Conservation (phyloP, 768 basidiomycete genomes). For the Suillus luteus region DNA sequence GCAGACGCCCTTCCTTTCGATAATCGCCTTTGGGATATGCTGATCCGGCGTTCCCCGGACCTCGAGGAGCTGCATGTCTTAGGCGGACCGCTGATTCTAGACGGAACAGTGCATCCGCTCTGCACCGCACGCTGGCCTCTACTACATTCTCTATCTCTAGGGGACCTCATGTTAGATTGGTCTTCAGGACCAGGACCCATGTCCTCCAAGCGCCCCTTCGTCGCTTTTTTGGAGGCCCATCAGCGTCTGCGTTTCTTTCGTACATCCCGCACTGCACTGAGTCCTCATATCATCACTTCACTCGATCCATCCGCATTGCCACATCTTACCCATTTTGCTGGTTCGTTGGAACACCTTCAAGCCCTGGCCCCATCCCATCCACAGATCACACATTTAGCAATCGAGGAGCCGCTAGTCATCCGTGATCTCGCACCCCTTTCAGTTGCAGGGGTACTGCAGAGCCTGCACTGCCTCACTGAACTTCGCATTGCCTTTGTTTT, state of each 20-base stretch:
- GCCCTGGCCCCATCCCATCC: slow-evolving; percentile 51
- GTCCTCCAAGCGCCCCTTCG: slow-evolving; percentile 57
- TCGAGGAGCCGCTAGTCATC: slow-evolving; percentile 67
- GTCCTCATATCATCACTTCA: slow-evolving; percentile 52
- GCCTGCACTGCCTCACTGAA: slow-evolving; percentile 54
- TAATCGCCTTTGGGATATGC: slow-evolving; percentile 64
- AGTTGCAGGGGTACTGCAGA: slow-evolving; percentile 59
- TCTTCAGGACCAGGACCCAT: slow-evolving; percentile 32
- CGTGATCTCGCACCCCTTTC: slow-evolving; percentile 67
- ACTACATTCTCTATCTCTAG: slow-evolving; percentile 59
- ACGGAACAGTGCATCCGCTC: slow-evolving; percentile 54
- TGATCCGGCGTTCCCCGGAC: slow-evolving; percentile 61
- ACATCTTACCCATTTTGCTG: slow-evolving; percentile 59
- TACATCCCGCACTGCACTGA: slow-evolving; percentile 55
- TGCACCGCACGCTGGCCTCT: slow-evolving; percentile 68
- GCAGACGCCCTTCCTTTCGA: slow-evolving; percentile 28
- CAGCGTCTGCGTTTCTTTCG: slow-evolving; percentile 49
- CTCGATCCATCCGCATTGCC: slow-evolving; percentile 50
- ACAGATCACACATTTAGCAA: slow-evolving; percentile 55
- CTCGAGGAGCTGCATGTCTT: slow-evolving; percentile 62
- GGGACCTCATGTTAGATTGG: slow-evolving; percentile 68
- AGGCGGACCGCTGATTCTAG: slow-evolving; percentile 31
- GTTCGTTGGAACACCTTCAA: slow-evolving; percentile 68
- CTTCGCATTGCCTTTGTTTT: slow-evolving; percentile 68
- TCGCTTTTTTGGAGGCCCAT: slow-evolving; percentile 70